Base-by-base conservation (phyloP, 495 filamentous ascomycete genomes). In the Lepidopterella palustris region DNA sequence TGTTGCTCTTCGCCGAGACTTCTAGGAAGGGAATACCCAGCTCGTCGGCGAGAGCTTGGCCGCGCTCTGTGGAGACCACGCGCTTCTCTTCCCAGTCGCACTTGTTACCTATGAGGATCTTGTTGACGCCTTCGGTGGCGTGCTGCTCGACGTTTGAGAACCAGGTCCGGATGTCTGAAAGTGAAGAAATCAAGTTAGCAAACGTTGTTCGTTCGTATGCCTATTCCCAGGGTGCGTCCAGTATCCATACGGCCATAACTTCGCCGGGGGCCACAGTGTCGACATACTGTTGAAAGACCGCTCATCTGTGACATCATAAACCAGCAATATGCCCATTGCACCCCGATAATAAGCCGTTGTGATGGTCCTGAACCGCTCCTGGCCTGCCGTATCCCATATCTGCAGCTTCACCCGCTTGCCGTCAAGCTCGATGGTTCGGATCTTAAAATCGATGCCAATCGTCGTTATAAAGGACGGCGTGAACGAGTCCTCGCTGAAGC, bases 51-150 rank as follows among this genome's bases (percentile, higher is more conserved):
- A 99, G 82, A 64, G 87, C 83, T 71, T 99, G 92, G 61, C 93
- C 93, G 69, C 87, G 88, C 73, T 97, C 90, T 48, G 87, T 96
- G 25, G 90, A 89, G 20, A 99, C 88, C 18, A 85, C 88, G 62
- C 95, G 83, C 80, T 97, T 99, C 75, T 99, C 93, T 76, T 97
- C 92, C 95, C 95, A 97, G 77, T 99, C 93, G 76, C 93, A 98
- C 77, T 99, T 99, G 80, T 99, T 99, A 67, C 93, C 93, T 60
- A 99, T 96, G 51, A 99, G 85, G 68, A 99, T 97, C 79, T 97
- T 99, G 84, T 97, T 96, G 65, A 99, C 93, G 63, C 95, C 95
- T 77, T 97, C 93, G 60, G 92, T 97, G 50, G 95, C 93, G 77
- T 99, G 95, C 73, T 97, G 92, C 71, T 98, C 93, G 54, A 98